A percentile compares a stretch with the other conserved stretches of the same genome.
phyloP scores from a whole-genome alignment of 768 basidiomycete genomes.

The Leccinum subgranulosum region DNA sequence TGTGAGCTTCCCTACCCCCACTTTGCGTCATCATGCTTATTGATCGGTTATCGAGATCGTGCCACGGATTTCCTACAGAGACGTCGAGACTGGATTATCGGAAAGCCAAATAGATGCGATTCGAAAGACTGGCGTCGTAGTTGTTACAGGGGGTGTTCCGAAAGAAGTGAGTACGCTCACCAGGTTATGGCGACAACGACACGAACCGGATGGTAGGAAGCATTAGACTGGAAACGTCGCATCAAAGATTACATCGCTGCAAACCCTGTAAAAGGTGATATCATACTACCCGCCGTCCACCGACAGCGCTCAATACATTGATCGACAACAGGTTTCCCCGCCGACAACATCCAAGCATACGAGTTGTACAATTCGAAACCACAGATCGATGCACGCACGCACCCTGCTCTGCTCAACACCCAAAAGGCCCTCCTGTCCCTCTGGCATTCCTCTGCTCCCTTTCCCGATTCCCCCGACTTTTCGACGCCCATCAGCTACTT shows the following conservation, averaged over 20 bases:
- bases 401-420: slow-evolving; percentile 53
- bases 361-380: slow-evolving; percentile 68
- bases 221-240: slow-evolving; percentile 52
- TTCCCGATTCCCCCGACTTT: slow-evolving; percentile 43
- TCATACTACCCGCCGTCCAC: background rate
- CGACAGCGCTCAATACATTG: background rate
- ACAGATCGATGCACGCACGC: slow-evolving; percentile 67
- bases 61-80: slow-evolving; percentile 45
- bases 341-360: slow-evolving; percentile 65
- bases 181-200: background rate
- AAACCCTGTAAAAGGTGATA: slow-evolving; percentile 51
- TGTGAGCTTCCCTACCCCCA: slow-evolving; percentile 31
- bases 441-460: slow-evolving; percentile 46
- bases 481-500: slow-evolving; percentile 68
- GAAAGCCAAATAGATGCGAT: slow-evolving; percentile 42
- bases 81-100: slow-evolving; percentile 46
- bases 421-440: slow-evolving; percentile 57
- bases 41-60: slow-evolving; percentile 38
- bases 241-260: slow-evolving; percentile 52
- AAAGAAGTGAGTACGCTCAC: slow-evolving; percentile 40
- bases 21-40: background rate
- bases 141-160: slow-evolving; percentile 57
- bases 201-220: slow-evolving; percentile 41
- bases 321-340: slow-evolving; percentile 57
- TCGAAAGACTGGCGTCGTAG: slow-evolving; percentile 50